Conservation (phyloP, 805 yeast species). For the Barnettozyma wickerhamii region DNA sequence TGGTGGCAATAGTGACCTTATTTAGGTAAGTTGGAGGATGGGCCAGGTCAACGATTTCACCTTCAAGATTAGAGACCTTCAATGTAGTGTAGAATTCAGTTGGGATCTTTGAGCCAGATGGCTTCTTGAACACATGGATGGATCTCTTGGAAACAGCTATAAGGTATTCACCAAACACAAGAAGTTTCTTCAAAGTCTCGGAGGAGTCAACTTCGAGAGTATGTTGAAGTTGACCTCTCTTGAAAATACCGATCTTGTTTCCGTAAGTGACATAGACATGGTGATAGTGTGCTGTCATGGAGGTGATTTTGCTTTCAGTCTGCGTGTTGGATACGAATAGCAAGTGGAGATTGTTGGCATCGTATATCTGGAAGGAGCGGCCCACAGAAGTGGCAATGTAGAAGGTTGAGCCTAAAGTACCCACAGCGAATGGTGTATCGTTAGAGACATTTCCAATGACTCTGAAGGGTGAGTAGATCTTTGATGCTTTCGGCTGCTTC, state of each 20-base stretch:
- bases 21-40: slow-evolving; percentile 93
- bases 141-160: slow-evolving; percentile 49
- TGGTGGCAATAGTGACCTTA: slow-evolving; percentile 81
- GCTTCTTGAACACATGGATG: slow-evolving; percentile 52
- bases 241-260: slow-evolving; percentile 68
- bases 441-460: slow-evolving; percentile 90
- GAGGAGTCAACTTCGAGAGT: slow-evolving; percentile 31
- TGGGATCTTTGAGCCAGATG: slow-evolving; percentile 38
- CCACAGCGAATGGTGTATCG: slow-evolving; percentile 78
- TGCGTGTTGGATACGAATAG: slow-evolving; percentile 82
- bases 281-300: slow-evolving; percentile 77
- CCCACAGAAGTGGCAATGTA: slow-evolving; percentile 91
- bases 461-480: slow-evolving; percentile 81
- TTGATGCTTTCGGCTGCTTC: slow-evolving; percentile 34
- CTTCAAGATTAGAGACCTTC: slow-evolving; percentile 55
- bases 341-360: slow-evolving; percentile 79
- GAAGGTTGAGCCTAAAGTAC: slow-evolving; percentile 83
- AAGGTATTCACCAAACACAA: slow-evolving; percentile 75
- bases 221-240: slow-evolving; percentile 65
- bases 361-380: slow-evolving; percentile 85
- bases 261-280: slow-evolving; percentile 77
- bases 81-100: slow-evolving; percentile 68
- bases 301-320: slow-evolving; percentile 64
- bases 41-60: slow-evolving; percentile 59
- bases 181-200: slow-evolving; percentile 42